These are phyloP conservation scores for Epichloe uncinata DNA, from an alignment of 2,329 filamentous ascomycete genomes.

Conservation along the genomic window DNA sequence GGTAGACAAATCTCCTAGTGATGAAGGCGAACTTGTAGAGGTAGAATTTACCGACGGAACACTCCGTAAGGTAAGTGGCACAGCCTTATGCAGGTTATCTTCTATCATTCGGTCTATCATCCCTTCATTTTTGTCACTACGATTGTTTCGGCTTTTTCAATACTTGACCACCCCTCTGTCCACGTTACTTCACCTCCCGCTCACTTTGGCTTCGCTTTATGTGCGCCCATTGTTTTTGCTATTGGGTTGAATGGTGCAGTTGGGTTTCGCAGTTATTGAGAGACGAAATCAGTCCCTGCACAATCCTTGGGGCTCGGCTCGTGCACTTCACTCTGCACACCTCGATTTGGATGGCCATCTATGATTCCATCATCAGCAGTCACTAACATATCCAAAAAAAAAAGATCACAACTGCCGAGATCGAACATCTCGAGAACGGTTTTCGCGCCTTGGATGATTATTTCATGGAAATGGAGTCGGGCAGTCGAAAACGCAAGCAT, in stretches of 20 bases:
- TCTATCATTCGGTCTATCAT: background rate
- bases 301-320: background rate
- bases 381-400: constrained; percentile 13
- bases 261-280: background rate
- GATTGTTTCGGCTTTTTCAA: background rate
- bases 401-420: constrained; percentile 18
- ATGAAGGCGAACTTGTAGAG: constrained; percentile 16
- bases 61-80: constrained; percentile 24
- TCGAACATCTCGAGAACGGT: constrained; percentile 21
- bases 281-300: background rate
- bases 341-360: background rate
- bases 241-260: background rate
- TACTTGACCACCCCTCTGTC: too few species aligned
- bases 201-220: background rate
- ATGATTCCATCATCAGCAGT: background rate
- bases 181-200: background rate
- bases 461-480: constrained; percentile 9
- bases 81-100: background rate
- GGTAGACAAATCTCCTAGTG: constrained; percentile 14
- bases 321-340: background rate
- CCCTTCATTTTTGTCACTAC: background rate
- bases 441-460: constrained; percentile 13
- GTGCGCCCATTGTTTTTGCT: background rate
- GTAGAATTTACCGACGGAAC: constrained; percentile 35
- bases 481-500: constrained; percentile 20